Conservation (phyloP, 257 asterid genomes). For the Solanum peruvianum region DNA sequence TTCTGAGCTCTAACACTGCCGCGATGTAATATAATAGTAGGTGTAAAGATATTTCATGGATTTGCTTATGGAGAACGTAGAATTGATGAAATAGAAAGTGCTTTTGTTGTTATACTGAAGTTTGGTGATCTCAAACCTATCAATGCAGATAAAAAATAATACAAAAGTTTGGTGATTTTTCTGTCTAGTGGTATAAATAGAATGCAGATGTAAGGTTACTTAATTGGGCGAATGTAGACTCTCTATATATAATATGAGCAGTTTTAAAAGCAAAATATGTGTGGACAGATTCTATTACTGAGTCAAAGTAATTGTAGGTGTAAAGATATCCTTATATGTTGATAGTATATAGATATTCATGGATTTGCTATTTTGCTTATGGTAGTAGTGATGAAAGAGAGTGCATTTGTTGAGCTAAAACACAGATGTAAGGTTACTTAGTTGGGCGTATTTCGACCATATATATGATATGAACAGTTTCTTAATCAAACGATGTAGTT, state of each 20-base stretch:
- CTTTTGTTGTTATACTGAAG: background rate
- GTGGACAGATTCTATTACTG: background rate
- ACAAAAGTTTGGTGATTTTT: background rate
- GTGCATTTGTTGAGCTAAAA: background rate
- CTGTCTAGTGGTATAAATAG: background rate
- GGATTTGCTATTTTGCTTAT: background rate
- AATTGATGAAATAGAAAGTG: background rate
- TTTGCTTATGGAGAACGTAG: background rate
- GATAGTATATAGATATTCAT: background rate
- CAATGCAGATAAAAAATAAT: background rate
- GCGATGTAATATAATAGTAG: background rate
- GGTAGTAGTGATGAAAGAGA: background rate
- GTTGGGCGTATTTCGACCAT: background rate
- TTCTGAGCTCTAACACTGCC: background rate
- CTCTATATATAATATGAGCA: accelerated
- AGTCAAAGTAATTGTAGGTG: background rate
- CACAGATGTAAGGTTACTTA: background rate
- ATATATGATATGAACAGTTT: background rate
- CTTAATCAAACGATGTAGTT: background rate
- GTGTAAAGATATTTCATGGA: background rate
- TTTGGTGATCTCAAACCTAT: background rate
- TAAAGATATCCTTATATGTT: background rate
- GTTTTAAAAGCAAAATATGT: accelerated
- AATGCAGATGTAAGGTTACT: background rate
- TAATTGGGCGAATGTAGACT: background rate